Evolutionary conservation across 768 basidiomycete species (phyloP).

Genomic region (Suillus lakei): DNA sequence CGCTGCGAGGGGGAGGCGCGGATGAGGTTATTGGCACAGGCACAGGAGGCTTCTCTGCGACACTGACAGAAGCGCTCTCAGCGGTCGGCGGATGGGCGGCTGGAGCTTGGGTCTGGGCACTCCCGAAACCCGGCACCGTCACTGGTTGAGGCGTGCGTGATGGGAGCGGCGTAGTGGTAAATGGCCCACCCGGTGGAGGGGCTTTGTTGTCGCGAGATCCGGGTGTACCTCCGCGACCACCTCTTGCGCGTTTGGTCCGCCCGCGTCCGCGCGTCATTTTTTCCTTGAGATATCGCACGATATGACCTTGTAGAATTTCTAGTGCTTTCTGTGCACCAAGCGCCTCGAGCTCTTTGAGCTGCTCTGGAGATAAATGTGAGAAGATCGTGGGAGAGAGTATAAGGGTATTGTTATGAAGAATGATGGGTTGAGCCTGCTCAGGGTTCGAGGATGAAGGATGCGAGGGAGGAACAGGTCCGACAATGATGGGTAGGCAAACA

Average conservation of each 20-base stretch:
- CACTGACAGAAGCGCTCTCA: conserved; percentile 23
- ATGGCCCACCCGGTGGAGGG: conserved; percentile 32
- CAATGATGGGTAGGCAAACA: conserved; percentile 76
- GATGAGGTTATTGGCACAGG: conserved; percentile 37
- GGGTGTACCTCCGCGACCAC: conserved; percentile 7
- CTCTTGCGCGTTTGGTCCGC: conserved; percentile 22
- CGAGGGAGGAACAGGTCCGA: conserved; percentile 72
- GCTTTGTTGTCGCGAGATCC: conserved; percentile 5
- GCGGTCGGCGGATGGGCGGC: conserved; percentile 11
- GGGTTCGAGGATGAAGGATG: conserved; percentile 50
- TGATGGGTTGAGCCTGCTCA: conserved; percentile 66
- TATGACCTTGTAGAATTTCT: conserved; percentile 80
- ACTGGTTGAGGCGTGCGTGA: conserved; percentile 22
- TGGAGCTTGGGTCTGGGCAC: conserved; percentile 4
- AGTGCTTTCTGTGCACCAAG: conserved; percentile 85
- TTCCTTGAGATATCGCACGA: conserved; percentile 86
- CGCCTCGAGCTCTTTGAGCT: conserved; percentile 74
- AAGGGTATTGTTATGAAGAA: conserved; percentile 82
- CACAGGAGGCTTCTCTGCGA: conserved; percentile 29
- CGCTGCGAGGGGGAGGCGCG: conserved; percentile 25
- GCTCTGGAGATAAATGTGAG: conserved; percentile 71
- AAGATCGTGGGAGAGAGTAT: conserved; percentile 88
- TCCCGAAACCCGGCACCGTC: conserved; percentile 4
- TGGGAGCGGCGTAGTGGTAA: conserved; percentile 51
- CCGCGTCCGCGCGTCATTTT: conserved; percentile 43